Conservation (phyloP, 2,329 filamentous ascomycete genomes). For the Lecanicillium sp. region DNA sequence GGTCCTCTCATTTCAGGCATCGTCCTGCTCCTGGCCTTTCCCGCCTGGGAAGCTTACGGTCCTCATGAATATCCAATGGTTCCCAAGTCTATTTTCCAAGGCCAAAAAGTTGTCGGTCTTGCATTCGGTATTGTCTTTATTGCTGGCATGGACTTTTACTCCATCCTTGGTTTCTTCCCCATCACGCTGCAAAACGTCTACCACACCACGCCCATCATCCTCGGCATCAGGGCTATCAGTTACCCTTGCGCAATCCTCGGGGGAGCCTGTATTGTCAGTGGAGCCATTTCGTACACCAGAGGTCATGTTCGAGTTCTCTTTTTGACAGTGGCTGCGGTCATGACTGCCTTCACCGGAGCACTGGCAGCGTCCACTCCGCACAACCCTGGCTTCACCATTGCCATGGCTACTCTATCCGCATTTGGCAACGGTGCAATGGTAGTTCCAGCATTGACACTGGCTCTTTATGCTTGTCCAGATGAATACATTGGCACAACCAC, state of each 20-base stretch:
- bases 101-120: not conserved
- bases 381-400: too few relatives aligned
- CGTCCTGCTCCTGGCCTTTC: not conserved
- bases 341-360: too few relatives aligned
- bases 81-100: not conserved
- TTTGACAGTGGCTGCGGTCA: too few relatives aligned
- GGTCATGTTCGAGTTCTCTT: too few relatives aligned
- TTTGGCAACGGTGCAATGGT: too few relatives aligned
- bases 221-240: not conserved
- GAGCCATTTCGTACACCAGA: not conserved
- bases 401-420: too few relatives aligned
- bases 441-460: too few relatives aligned
- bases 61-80: not conserved
- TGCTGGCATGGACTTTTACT: slow-evolving; percentile 1
- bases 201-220: not conserved
- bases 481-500: too few relatives aligned
- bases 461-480: too few relatives aligned
- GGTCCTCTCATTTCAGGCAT: not conserved
- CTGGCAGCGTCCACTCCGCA: too few relatives aligned
- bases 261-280: not conserved
- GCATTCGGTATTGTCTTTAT: not conserved
- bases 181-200: not conserved
- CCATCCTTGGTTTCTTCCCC: not conserved
- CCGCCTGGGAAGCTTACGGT: not conserved
- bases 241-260: not conserved